Evolutionary conservation across 441 rosid species (phyloP).

Genomic region (Populus hybrid): DNA sequence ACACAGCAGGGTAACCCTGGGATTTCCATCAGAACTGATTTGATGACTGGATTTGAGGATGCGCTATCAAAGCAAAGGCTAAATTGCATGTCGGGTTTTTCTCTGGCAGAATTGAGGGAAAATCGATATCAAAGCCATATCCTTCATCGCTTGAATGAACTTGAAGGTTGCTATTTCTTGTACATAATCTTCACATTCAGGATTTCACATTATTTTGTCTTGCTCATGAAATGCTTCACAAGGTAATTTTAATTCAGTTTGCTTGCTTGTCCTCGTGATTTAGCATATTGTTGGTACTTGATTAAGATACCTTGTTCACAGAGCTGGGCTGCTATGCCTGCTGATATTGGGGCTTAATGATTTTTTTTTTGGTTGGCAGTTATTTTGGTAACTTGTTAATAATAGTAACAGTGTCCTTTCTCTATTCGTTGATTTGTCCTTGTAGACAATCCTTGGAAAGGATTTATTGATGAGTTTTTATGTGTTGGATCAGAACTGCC

Average conservation of each 20-base stretch:
- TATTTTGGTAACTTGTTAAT: background rate
- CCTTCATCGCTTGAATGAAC: conserved; percentile 70
- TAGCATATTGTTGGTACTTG: background rate
- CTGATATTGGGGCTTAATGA: background rate
- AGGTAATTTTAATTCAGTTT: background rate
- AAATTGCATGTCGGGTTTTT: conserved; percentile 51
- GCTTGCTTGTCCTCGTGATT: background rate
- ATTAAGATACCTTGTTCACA: background rate
- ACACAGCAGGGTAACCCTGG: conserved; percentile 41
- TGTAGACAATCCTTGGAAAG: background rate
- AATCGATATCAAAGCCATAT: conserved; percentile 55
- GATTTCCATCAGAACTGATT: conserved; percentile 46
- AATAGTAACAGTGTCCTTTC: background rate
- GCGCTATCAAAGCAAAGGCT: conserved; percentile 63
- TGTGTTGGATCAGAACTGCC: conserved; percentile 66
- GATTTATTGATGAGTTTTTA: conserved; percentile 14
- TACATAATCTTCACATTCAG: conserved; percentile 10
- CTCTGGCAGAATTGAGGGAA: conserved; percentile 49
- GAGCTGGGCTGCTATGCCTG: background rate
- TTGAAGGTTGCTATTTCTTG: conserved; percentile 60
- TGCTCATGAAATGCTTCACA: background rate
- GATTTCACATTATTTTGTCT: background rate
- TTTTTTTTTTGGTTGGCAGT: background rate
- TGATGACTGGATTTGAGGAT: conserved; percentile 76
- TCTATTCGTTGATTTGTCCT: background rate